Evolutionary conservation across 164 flowering plant species (phyloP), one percentile per base, ranked within the genome.

Genomic region (Cinnamomum chago): DNA sequence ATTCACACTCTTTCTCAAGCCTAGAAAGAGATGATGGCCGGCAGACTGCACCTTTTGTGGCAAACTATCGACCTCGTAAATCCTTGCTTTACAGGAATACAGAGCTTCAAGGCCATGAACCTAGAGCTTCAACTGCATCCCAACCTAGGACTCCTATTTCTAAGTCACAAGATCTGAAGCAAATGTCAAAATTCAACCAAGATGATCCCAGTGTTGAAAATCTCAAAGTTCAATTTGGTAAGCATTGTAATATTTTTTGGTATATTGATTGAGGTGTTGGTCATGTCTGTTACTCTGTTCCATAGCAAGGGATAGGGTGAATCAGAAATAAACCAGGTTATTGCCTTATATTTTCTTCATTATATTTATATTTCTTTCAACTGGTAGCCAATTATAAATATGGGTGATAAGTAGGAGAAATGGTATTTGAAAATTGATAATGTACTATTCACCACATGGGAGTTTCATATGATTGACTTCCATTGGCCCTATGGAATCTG

Each of bases 111-210:
- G 73, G 50, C 27, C 72, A 73, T 17, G 77, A 64, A 50, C 5
- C 52, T 3, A 24, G 47, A 58, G 14, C 27, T 60, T 40, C 67
- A 71, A 50, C 40, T 24, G 27, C 68, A 60, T 71, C 71, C 28
- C 30, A 28, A 9, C 14, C 40, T 4, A 33, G 25, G 3, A 65
- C 75, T 30, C 23, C 73, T 65, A 58, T 58, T 60, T 70, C 73
- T 52, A 77, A 73, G 67, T 75, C 81, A 28, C 79, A 78, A 65
- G 75, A 72, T 17, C 24, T 73, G 58, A 50, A 33, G 18, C 65
- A 69, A 68, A 71, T 50, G 40, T 58, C 76, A 15, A 71, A 24
- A 11, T 71, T 71, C 3, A 68, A 70, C 14, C 18, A 51, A n/a
- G 73, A 24, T 50, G 72, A 40, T 40, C 17, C 72, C 58, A 70